A percentile compares a stretch with the other conserved stretches of the same genome.
Conservation (phyloP, 768 basidiomycete species). For the Lenzites betulinus region DNA sequence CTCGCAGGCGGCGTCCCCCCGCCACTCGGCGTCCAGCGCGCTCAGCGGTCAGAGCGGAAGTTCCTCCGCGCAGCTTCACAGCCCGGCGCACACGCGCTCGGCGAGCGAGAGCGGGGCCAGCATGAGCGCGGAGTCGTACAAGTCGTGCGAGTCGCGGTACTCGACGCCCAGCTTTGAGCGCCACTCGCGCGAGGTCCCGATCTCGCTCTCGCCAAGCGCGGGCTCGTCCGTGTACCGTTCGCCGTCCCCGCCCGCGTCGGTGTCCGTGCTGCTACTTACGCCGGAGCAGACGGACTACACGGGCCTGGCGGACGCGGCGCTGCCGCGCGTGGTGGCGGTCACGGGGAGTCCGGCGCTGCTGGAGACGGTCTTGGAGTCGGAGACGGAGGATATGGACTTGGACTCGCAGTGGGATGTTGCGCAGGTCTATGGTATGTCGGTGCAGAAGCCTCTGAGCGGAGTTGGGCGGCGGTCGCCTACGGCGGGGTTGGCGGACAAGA, state of each 20-base stretch:
- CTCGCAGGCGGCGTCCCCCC: background rate
- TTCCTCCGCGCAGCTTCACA: background rate
- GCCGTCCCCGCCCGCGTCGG: conserved; percentile 8
- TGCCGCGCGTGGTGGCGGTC: conserved; percentile 1
- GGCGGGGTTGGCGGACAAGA: conserved; percentile 4
- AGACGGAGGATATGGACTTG: conserved; percentile 10
- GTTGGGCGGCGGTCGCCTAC: conserved; percentile 3
- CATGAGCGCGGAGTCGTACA: conserved; percentile 30
- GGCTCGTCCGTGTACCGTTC: conserved; percentile 1
- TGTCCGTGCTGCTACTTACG: conserved; percentile 9
- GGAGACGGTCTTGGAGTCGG: conserved; percentile 7
- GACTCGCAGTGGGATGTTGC: conserved; percentile 29
- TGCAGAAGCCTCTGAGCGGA: background rate
- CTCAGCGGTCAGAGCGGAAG: background rate
- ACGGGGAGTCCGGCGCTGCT: background rate
- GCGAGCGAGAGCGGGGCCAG: conserved; percentile 28
- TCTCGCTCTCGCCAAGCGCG: background rate
- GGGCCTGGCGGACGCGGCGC: conserved; percentile 17
- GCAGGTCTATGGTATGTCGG: conserved; percentile 20
- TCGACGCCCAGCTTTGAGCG: conserved; percentile 23
- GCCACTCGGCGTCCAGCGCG: conserved; percentile 1
- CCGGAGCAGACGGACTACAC: conserved; percentile 8
- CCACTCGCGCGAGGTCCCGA: conserved; percentile 5
- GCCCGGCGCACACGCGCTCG: conserved; percentile 1
- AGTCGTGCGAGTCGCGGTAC: conserved; percentile 33